Base-by-base conservation (phyloP, 2,329 filamentous ascomycete genomes). In the Cercospora sp. region DNA sequence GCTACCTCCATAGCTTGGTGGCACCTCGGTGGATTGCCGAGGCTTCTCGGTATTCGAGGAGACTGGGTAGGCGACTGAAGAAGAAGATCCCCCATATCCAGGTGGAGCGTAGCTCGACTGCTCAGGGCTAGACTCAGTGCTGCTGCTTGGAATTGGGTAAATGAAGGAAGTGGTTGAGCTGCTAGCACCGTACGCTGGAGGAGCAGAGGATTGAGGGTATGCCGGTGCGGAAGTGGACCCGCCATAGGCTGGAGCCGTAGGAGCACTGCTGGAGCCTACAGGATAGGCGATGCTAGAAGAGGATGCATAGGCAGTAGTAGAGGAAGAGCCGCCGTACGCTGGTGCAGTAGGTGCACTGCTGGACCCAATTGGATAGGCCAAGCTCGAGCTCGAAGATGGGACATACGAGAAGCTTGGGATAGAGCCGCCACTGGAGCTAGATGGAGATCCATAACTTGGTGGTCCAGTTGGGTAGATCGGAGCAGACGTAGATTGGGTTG, bases 401-500 rank as follows among this genome's bases (percentile, higher is more conserved):
- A 30, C 31, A 45, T 61, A 63, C 9, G 57, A 53, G 26, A 61
- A 68, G 23, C 28, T 48, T 18, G 66, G 66, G 5, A 57, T 63
- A 13, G 64, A 55, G 36, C 60, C 28, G 23, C 55, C 67, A 8
- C 40, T 66, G 9, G 45, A 58, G 45, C 62, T 67, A 20, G 42
- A 40, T n/a, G 60, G 23, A 36, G 65, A 62, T 10, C 58, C 68
- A 18, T 65, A 69, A 26, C 58, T 36, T 26, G 68, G 64, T 51
- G 68, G 28, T 1, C 40, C 36, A 20, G 60, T 33, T 7, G 64
- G 28, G 20, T 63, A 66, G 18, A 42, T 53, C 10, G 48, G 60
- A 18, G 60, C 31, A 33, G 51, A 66, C 13, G 61, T 60, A 7
- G 68, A 64, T 13, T 62, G 65, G 1, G 65, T 70, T 48, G 68